Evolutionary conservation across 2,329 filamentous ascomycete species (phyloP), one percentile per base, ranked within the genome.

Genomic region (Exophiala sp.): DNA sequence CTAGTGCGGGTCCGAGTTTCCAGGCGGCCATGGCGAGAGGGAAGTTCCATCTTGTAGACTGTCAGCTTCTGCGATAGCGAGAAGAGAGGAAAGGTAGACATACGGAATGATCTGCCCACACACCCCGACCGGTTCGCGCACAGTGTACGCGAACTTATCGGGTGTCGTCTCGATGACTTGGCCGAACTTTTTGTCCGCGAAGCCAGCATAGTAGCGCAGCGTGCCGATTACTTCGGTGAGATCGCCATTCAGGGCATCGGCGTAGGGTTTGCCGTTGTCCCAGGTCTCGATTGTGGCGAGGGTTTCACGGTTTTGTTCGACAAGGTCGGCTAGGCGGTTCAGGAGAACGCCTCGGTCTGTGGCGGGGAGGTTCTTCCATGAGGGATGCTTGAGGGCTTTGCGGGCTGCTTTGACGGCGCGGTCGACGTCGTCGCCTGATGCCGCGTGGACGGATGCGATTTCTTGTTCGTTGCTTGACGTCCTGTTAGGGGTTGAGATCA

Each of bases 191-290:
- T 92, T 92, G 73, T 92, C 88, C 40, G 87, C 85, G 68, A 81
- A 91, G 53, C 88, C 88, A 38, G 83, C 87, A 63, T 91, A 92
- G 72, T 92, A 91, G 62, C 83, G 84, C 66, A 96, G 72, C 75
- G 83, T 87, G 68, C 79, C 85, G 55, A 83, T 78, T 50, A 85
- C 83, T 64, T 81, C 79, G 55, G 70, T 75, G 46, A 96, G 80
- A 66, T 96, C 91, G 59, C 81, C 85, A 72, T 85, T 88, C n/a
- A 85, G 71, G 1, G 86, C 80, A 11, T 84, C 80, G 2, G 74
- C 70, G 69, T 88, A 88, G 3, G 87, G 84, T 69, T 92, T 91
- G 67, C 87, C 89, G 65, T 89, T 91, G 69, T 94, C 88, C 78
- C 88, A 86, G 0, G 87, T 85, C 72, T 94, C 88, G 54, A 86